phyloP scores from a whole-genome alignment of 768 basidiomycete genomes.

The Crucibulum laeve region DNA sequence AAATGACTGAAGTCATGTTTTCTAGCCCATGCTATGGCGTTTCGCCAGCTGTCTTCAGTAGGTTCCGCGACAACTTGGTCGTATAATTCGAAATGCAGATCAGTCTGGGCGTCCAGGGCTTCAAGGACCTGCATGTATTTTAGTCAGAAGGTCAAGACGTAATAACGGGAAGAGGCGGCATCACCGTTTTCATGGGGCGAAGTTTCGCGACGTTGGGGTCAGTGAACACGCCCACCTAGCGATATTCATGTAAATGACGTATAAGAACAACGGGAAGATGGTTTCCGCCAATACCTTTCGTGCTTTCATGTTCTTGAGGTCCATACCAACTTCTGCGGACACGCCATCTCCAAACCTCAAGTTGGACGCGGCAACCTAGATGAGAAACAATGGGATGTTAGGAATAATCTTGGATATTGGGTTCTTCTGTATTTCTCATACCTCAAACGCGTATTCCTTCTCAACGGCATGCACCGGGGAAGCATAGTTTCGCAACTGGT shows the following conservation, averaged over 20 bases:
- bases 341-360: constrained; percentile 89
- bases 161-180: constrained; percentile 7
- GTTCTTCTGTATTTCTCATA: constrained; percentile 22
- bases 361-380: constrained; percentile 80
- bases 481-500: constrained; percentile 68
- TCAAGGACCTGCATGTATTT: constrained; percentile 79
- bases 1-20: constrained; percentile 90
- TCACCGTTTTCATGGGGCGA: constrained; percentile 75
- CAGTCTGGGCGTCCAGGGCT: constrained; percentile 72
- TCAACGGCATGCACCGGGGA: constrained; percentile 68
- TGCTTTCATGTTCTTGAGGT: constrained; percentile 90
- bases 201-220: constrained; percentile 83
- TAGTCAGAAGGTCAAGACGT: background rate
- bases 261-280: constrained; percentile 1
- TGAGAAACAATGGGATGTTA: background rate
- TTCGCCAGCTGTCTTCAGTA: constrained; percentile 84
- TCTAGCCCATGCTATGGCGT: constrained; percentile 86
- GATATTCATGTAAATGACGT: constrained; percentile 3
- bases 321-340: constrained; percentile 88
- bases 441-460: constrained; percentile 94
- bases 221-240: constrained; percentile 89
- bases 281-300: constrained; percentile 54
- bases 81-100: constrained; percentile 78
- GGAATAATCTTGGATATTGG: background rate
- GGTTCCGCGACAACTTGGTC: constrained; percentile 85